Conservation (phyloP, 129 eudicot genomes). For the Flaveria bidentis region DNA sequence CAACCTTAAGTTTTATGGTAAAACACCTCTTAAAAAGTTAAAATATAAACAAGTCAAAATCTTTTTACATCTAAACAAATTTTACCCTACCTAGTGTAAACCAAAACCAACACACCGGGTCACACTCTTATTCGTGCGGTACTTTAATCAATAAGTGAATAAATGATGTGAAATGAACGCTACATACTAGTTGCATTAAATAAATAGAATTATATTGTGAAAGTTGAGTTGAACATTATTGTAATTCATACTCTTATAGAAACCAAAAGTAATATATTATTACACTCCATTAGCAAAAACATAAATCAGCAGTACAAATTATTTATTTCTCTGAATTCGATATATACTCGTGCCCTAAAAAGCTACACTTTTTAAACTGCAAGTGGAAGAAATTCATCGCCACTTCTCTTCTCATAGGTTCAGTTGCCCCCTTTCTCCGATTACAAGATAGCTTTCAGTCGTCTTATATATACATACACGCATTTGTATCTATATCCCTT, state of each 20-base stretch:
- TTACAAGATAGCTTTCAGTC: constrained; percentile 18
- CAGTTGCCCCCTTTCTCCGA: constrained; percentile 22
- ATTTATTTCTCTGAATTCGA: constrained; percentile 31
- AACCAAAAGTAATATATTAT: not conserved
- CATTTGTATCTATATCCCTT: constrained; percentile 22
- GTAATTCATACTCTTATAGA: not conserved
- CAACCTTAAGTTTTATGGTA: too few species aligned
- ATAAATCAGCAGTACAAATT: not conserved
- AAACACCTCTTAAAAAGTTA: too few species aligned
- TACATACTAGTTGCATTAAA: too few species aligned
- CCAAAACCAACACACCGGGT: too few species aligned
- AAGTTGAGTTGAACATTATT: not conserved
- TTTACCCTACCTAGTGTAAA: too few species aligned
- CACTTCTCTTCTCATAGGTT: constrained; percentile 27
- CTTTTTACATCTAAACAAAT: too few species aligned
- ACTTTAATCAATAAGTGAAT: too few species aligned
- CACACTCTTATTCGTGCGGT: too few species aligned
- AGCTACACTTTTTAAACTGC: constrained; percentile 32
- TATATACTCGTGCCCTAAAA: constrained; percentile 38
- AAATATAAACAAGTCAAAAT: too few species aligned
- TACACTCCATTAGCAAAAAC: not conserved
- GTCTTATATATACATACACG: constrained; percentile 27
- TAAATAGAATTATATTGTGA: not conserved
- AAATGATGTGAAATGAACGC: too few species aligned
- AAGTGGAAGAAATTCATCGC: constrained; percentile 32